phyloP scores from a whole-genome alignment of 768 basidiomycete species.

The Pulveroboletus sp. region DNA sequence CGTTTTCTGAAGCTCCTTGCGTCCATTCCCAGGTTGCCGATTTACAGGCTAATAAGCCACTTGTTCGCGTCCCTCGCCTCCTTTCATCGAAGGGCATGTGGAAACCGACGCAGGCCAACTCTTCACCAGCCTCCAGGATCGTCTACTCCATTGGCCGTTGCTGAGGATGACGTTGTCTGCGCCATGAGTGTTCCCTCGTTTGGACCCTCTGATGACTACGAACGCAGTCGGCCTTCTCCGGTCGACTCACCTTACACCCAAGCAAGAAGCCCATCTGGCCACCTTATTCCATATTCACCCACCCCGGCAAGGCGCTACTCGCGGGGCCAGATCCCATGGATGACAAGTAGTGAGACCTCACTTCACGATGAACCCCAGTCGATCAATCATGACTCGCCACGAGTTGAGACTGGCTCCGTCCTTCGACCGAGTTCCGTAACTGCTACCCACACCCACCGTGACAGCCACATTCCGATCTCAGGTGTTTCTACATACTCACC shows the following conservation, averaged over 20 bases:
- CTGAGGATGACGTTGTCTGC: conserved; percentile 3
- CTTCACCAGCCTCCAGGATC: not conserved
- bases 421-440: not conserved
- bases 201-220: not conserved
- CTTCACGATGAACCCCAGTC: conserved; percentile 15
- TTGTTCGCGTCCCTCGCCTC: conserved; percentile 3
- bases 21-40: not conserved
- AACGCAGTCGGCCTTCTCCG: conserved; percentile 5
- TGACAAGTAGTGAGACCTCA: conserved; percentile 9
- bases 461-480: not conserved
- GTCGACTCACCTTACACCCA: conserved; percentile 11
- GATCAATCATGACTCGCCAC: not conserved
- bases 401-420: not conserved
- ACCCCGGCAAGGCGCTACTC: conserved; percentile 10
- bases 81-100: not conserved
- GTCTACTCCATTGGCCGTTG: not conserved
- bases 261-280: conserved; percentile 17
- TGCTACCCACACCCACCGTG: not conserved
- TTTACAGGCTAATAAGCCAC: not conserved
- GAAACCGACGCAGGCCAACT: not conserved
- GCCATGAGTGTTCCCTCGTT: conserved; percentile 14
- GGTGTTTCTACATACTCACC: not conserved
- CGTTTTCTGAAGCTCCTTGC: conserved; percentile 2
- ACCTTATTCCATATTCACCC: conserved; percentile 16
- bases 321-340: conserved; percentile 1